phyloP scores from a whole-genome alignment of 257 asterid genomes.

The Salvia hispanica region DNA sequence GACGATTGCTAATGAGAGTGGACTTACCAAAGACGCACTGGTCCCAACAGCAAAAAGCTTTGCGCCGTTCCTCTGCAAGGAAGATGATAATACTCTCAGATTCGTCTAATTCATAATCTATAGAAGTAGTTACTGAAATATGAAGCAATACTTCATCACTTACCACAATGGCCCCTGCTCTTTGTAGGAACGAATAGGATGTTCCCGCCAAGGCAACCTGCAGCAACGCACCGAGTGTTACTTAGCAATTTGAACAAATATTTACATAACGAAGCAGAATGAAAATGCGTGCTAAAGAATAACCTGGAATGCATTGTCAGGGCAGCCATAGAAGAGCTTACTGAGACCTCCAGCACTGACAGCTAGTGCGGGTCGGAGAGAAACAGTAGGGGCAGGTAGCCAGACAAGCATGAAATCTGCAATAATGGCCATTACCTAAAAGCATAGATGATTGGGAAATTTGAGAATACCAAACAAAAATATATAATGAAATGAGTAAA shows the following conservation, averaged over 20 bases:
- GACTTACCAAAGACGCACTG: conserved; percentile 81
- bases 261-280: conserved; percentile 17
- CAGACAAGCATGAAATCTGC: conserved; percentile 99
- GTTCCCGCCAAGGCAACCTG: conserved; percentile 97
- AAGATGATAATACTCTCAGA: conserved; percentile 25
- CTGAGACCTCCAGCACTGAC: conserved; percentile 61
- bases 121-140: not conserved
- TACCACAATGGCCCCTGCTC: conserved; percentile 89
- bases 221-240: conserved; percentile 7
- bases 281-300: conserved; percentile 1
- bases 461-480: not conserved
- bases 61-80: conserved; percentile 85
- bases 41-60: conserved; percentile 93
- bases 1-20: not conserved
- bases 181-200: conserved; percentile 71
- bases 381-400: conserved; percentile 97
- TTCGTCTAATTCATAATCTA: conserved; percentile 12
- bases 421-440: conserved; percentile 88
- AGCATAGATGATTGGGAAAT: conserved; percentile 28
- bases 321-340: conserved; percentile 85
- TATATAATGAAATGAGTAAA: not conserved
- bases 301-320: conserved; percentile 98
- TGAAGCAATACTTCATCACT: conserved; percentile 13
- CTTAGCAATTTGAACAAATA: not conserved
- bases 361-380: conserved; percentile 73